phyloP scores from a whole-genome alignment of 2,329 filamentous ascomycete genomes.

The Penicillium expansum region DNA sequence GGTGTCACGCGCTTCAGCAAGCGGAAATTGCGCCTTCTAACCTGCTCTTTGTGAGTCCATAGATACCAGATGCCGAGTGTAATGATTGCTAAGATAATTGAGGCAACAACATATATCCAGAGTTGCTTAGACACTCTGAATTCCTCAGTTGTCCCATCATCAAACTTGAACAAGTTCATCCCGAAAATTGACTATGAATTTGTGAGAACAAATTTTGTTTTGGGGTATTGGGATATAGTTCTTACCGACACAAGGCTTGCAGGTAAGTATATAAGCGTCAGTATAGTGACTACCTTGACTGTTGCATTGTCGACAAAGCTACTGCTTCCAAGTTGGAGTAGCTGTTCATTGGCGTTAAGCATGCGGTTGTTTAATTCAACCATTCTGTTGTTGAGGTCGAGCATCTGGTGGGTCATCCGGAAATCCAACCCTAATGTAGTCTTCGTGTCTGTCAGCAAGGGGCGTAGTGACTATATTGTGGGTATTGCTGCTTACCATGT shows the following conservation, averaged over 20 bases:
- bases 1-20: background rate
- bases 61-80: slow-evolving; percentile 1
- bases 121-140: slow-evolving; percentile 17
- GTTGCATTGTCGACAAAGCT: slow-evolving; percentile 27
- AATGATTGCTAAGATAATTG: background rate
- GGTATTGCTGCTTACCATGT: too few relatives aligned
- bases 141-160: slow-evolving; percentile 1
- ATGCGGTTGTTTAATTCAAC: slow-evolving; percentile 1
- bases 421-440: slow-evolving; percentile 14
- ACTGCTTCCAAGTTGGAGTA: background rate
- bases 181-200: slow-evolving; percentile 19
- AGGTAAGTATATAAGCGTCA: slow-evolving; percentile 33
- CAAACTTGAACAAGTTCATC: slow-evolving; percentile 23
- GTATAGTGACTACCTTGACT: slow-evolving; percentile 26
- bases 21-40: background rate
- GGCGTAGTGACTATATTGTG: background rate
- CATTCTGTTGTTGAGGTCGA: slow-evolving; percentile 13
- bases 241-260: slow-evolving; percentile 39
- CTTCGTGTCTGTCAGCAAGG: slow-evolving; percentile 1
- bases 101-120: slow-evolving; percentile 21
- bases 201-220: background rate
- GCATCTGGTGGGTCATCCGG: slow-evolving; percentile 16
- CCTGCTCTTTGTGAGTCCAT: background rate
- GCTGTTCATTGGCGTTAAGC: background rate
- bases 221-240: background rate